Base-by-base conservation (phyloP, 306 rosid genomes). In the Lotus japonicus region DNA sequence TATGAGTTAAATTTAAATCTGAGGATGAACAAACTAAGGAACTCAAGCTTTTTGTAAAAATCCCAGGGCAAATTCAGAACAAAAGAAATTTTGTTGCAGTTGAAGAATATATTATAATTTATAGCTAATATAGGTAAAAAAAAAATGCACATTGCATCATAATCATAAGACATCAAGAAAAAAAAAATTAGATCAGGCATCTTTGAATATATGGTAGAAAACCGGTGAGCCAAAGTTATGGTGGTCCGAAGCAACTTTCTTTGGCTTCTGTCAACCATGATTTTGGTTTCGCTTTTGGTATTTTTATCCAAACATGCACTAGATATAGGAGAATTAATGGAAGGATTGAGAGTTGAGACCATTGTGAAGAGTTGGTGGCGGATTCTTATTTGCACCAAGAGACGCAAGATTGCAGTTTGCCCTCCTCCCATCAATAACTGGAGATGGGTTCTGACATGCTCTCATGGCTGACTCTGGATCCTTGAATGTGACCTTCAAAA, bases 331-430 rank as follows among this genome's bases (percentile, higher is more conserved):
- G 14, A n/a, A n/a, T n/a, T n/a, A n/a, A 74, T 44, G 28, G 16
- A 51, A 83, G 60, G 58, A 72, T 13, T 71, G 39, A 77, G 70
- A 92, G 72, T 13, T 71, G 33, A 77, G 70, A 92, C 97, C 98
- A 71, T 83, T 87, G 6, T 83, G 97, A 77, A 83, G 83, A 73
- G 89, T 54, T 60, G 77, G 78, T 72, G 91, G 85, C 23, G 78
- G 77, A 56, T 87, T 78, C 68, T 92, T 92, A 53, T 83, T 82
- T 10, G 97, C 97, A 70, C 97, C 98, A 80, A 89, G 91, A 77
- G 97, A 88, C 5, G 98, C 98, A 67, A 92, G 88, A 69, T 92
- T 92, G 84, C 97, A 92, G 61, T 92, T 92, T 64, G 98, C 97
- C 76, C 96, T 90, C 50, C 98, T 84, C 5, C 98, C 98, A 76